Percentiles rank a stretch among this genome's conserved stretches.
Conservation (phyloP, 768 basidiomycete genomes). For the Nevesoporus exiguus region DNA sequence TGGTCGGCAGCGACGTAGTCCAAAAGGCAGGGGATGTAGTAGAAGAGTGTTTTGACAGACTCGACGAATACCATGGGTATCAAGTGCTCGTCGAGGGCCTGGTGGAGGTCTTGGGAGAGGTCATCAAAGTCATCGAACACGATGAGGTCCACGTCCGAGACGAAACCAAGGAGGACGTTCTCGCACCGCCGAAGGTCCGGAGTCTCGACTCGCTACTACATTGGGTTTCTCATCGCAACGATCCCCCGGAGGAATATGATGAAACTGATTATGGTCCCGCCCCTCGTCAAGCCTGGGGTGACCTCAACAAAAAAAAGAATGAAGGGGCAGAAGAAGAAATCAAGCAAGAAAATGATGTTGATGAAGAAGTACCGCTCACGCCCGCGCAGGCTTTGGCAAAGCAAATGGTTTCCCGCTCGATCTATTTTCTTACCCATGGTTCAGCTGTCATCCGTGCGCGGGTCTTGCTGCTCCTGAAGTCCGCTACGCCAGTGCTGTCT, state of each 20-base stretch:
- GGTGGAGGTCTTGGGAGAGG: conserved; percentile 80
- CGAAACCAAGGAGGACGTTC: conserved; percentile 19
- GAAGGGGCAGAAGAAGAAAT: conserved; percentile 21
- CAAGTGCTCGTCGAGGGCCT: conserved; percentile 80
- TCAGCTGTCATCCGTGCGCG: conserved; percentile 84
- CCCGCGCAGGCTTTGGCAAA: conserved; percentile 73
- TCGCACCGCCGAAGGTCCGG: conserved; percentile 26
- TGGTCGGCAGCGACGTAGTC: conserved; percentile 85
- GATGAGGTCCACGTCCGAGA: conserved; percentile 39
- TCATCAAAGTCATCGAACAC: conserved; percentile 71
- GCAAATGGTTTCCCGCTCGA: conserved; percentile 81
- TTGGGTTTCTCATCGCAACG: conserved; percentile 59
- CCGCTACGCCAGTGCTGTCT: conserved; percentile 68
- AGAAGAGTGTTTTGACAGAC: conserved; percentile 94
- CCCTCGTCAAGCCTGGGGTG: conserved; percentile 58
- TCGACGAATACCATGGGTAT: conserved; percentile 97
- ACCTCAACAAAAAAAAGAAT: conserved; percentile 25
- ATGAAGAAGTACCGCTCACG: conserved; percentile 51
- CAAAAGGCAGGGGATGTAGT: conserved; percentile 90
- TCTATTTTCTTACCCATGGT: conserved; percentile 88
- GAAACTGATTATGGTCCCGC: conserved; percentile 54
- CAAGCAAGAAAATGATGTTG: conserved; percentile 23
- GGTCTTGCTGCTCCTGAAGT: conserved; percentile 70
- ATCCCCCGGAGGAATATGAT: conserved; percentile 36
- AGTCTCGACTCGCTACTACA: conserved; percentile 51